Conservation (phyloP, 805 yeast genomes). For the Wickerhamomyces silvicola region DNA sequence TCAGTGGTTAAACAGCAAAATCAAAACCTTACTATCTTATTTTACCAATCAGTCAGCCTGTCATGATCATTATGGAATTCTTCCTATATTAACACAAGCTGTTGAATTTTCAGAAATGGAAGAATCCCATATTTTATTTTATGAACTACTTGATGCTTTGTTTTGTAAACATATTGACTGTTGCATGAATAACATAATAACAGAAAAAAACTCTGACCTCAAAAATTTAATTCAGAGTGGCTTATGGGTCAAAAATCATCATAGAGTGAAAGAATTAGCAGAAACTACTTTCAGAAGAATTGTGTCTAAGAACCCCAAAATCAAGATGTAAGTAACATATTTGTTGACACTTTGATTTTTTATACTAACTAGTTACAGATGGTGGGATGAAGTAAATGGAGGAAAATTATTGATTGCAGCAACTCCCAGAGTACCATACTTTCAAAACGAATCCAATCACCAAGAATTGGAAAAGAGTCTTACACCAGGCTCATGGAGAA, state of each 20-base stretch:
- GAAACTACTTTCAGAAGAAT: slow-evolving; percentile 21
- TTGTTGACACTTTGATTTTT: not conserved
- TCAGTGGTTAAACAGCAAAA: slow-evolving; percentile 13
- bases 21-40: slow-evolving; percentile 15
- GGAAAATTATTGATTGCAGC: slow-evolving; percentile 8
- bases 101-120: slow-evolving; percentile 21
- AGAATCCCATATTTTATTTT: slow-evolving; percentile 20
- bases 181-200: slow-evolving; percentile 29
- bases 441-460: not conserved
- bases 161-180: slow-evolving; percentile 26
- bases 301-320: slow-evolving; percentile 10
- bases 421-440: not conserved
- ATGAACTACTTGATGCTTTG: slow-evolving; percentile 14
- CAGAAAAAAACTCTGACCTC: slow-evolving; percentile 20
- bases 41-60: slow-evolving; percentile 19
- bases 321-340: slow-evolving; percentile 7
- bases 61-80: slow-evolving; percentile 25
- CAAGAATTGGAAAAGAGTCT: slow-evolving; percentile 2
- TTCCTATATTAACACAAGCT: slow-evolving; percentile 32
- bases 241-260: slow-evolving; percentile 24
- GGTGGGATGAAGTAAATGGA: slow-evolving; percentile 21
- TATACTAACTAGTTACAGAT: slow-evolving; percentile 1
- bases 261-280: slow-evolving; percentile 18
- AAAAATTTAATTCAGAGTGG: slow-evolving; percentile 31
- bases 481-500: slow-evolving; percentile 15